Evolutionary conservation across 2,329 filamentous ascomycete genomes (phyloP).

Genomic region (Gaeumannomyces sp.): DNA sequence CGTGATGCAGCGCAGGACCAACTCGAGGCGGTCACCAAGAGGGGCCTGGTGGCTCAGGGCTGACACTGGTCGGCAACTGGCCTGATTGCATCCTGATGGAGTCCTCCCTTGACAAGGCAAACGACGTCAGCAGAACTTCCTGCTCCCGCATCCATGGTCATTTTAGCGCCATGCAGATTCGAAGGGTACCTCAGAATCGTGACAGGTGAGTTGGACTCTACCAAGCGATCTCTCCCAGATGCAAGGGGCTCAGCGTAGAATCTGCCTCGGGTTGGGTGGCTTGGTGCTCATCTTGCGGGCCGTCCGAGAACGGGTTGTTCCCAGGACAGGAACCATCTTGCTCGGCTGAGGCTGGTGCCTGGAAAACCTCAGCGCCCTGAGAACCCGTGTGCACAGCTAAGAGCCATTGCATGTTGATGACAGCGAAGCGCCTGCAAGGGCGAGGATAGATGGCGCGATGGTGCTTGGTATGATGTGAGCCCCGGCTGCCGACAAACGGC

Average conservation of each 20-base stretch:
- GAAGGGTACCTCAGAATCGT: not conserved
- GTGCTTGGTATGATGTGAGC: not conserved
- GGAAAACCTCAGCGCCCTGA: not conserved
- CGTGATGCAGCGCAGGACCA: not conserved
- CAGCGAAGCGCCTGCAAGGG: not conserved
- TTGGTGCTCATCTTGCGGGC: not conserved
- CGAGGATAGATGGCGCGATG: not conserved
- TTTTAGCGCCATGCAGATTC: not conserved
- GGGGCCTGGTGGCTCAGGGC: not conserved
- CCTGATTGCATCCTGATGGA: slow-evolving; percentile 1
- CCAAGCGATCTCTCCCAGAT: not conserved
- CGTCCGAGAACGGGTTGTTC: not conserved
- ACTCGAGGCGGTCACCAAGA: not conserved
- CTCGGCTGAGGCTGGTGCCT: not conserved
- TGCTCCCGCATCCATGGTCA: not conserved
- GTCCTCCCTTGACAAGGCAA: not conserved
- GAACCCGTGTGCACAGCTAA: too few species aligned
- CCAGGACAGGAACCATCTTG: not conserved
- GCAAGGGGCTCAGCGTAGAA: not conserved
- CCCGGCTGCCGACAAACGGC: not conserved
- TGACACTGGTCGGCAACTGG: not conserved
- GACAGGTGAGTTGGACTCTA: not conserved
- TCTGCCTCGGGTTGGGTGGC: not conserved
- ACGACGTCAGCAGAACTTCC: not conserved
- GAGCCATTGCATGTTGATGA: not conserved